These are phyloP conservation scores for Amanita muscaria DNA, from an alignment of 768 basidiomycete genomes.

Conservation along the genomic window DNA sequence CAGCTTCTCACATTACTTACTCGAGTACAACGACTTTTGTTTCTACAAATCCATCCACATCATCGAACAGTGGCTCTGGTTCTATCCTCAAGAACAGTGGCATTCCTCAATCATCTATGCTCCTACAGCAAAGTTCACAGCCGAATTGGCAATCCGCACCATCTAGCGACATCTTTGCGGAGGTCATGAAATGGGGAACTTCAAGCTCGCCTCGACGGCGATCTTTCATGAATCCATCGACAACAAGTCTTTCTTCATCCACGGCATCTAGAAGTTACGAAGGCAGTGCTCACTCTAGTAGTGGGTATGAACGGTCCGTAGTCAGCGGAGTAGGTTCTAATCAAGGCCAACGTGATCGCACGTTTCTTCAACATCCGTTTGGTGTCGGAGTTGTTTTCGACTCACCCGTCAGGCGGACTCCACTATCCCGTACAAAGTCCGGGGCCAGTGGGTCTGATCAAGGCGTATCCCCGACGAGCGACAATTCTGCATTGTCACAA, in stretches of 20 bases:
- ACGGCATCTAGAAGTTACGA: not conserved
- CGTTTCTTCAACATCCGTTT: conserved; percentile 47
- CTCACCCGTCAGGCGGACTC: conserved; percentile 39
- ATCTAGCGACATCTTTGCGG: conserved; percentile 5
- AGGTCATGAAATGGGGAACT: conserved; percentile 3
- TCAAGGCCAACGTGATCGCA: not conserved
- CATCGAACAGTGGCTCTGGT: not conserved
- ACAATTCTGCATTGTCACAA: not conserved
- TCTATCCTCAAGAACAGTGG: no score
- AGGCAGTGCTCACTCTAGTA: not conserved
- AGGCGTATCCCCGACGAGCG: not conserved
- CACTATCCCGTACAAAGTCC: conserved; percentile 21
- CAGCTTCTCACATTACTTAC: conserved; percentile 22
- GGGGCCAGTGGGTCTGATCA: not conserved
- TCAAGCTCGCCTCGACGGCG: not conserved
- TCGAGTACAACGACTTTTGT: conserved; percentile 9
- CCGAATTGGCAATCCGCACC: not conserved
- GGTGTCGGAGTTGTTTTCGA: conserved; percentile 57
- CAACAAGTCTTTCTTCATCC: not conserved
- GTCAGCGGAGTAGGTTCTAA: not conserved
- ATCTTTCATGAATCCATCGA: not conserved
- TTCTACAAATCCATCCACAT: conserved; percentile 15
- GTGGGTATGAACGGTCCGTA: not conserved
- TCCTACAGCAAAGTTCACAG: not conserved
- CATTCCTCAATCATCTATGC: not conserved